phyloP scores from a whole-genome alignment of 257 asterid genomes.

The Solanum microdontum region DNA sequence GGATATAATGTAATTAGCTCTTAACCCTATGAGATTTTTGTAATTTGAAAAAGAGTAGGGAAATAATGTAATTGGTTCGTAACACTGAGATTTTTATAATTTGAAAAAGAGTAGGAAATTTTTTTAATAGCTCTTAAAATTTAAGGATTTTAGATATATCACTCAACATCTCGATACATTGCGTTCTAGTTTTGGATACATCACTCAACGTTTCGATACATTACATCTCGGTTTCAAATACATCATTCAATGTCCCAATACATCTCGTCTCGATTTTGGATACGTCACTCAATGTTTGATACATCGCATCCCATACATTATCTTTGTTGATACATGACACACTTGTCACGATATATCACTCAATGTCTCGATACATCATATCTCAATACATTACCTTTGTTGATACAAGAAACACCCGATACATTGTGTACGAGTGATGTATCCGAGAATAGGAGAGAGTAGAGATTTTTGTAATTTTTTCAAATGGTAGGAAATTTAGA shows the following conservation, averaged over 20 bases:
- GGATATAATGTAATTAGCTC: too few species aligned
- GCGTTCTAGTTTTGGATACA: rapidly evolving
- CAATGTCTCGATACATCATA: too few species aligned
- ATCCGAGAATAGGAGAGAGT: too few species aligned
- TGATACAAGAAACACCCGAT: background rate
- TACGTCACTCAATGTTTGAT: background rate
- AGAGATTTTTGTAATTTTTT: too few species aligned
- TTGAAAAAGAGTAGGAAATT: background rate
- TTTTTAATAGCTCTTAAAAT: too few species aligned
- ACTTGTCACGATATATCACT: background rate
- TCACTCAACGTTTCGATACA: background rate
- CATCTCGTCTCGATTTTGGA: background rate
- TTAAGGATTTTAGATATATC: background rate
- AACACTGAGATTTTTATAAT: background rate
- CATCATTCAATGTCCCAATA: background rate
- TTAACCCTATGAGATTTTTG: background rate
- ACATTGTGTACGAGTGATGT: background rate
- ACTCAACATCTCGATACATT: background rate
- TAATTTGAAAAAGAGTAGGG: background rate
- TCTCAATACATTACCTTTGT: background rate
- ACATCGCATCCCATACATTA: too few species aligned
- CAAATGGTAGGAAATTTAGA: background rate
- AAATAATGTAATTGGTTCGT: background rate
- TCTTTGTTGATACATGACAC: background rate
- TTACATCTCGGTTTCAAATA: too few species aligned